Evolutionary conservation across 805 yeast species (phyloP), one percentile per base, ranked within the genome.

Genomic region (Cyberlindnera nakhonratchasimensis): DNA sequence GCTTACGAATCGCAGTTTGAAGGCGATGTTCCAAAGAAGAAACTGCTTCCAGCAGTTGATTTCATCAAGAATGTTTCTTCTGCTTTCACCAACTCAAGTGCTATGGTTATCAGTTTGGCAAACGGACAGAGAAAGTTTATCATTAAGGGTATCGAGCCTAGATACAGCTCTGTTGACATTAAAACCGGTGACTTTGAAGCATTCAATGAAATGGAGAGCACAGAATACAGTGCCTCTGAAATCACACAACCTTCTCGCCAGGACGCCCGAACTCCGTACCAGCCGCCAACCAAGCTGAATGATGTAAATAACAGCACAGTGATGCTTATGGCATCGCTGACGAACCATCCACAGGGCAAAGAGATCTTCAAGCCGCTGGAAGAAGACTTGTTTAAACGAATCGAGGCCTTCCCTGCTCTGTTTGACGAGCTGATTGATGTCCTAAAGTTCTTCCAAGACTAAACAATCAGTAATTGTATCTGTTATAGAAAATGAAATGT

Each of bases 121-220:
- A 79, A 76, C 12, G 81, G 83, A 2, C 74, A 75, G 46, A 82
- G 87, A 57, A 85, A 82, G 61, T 93, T 93, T 57, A 87, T 93
- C 33, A 93, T 93, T 56, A 86, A 86, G 64, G 98, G 99, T 11
- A 86, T 93, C 44, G 89, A 86, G 61, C 98, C 99, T 21, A 76
- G 99, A 54, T 69, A 69, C 35, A 69, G 64, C 37, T 73, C 82
- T 2, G 81, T 82, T 25, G 65, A 64, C 37, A 55, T 74, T 5
- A 66, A 62, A 37, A 70, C 67, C 10, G 80, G 77, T 3, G 72
- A 71, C 38, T 47, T 49, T 23, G 74, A 70, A 23, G 74, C 76
- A 1, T 19, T 50, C 51, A 39, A 57, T 17, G 43, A 45, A 7
- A 24, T 31, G 26, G 37, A 36, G n/a, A 25, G 19, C 21, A 11